Evolutionary conservation across 768 basidiomycete species (phyloP), one percentile per base, ranked within the genome.

Genomic region (Suillus clintonianus): DNA sequence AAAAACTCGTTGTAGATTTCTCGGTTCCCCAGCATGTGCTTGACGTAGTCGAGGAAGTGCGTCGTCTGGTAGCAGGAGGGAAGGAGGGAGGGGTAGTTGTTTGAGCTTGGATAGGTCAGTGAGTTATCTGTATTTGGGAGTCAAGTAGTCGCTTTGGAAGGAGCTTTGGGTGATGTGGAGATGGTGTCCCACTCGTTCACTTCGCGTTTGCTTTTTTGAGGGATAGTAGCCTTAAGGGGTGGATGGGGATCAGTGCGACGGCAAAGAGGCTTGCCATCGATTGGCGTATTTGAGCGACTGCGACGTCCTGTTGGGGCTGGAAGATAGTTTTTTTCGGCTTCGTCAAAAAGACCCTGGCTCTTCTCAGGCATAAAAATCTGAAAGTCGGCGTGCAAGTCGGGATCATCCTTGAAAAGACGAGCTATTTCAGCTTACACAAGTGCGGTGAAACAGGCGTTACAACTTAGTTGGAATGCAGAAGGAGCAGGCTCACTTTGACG

Each of bases 1-100:
- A 99, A 79, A 77, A 99, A 99, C 76, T 99, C 97, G 74, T 95
- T 94, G 77, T 91, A 94, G 1, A 87, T 86, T 55, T 93, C 91
- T 14, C 89, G 83, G 65, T 84, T 88, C 62, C 90, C 88, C 50
- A 94, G 78, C 1, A 84, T 81, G 17, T 85, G 86, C 69, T 88
- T 90, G 56, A 98, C 94, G 32, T 91, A 90, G 63, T 97, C 95
- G 74, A 99, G 99, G 78, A 98, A 98, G 61, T 89, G 85, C 81
- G 58, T 95, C 89, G 32, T 88, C 85, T n/a, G 66, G 70, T 37
- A 65, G 72, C 9, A 72, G 67, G 22, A 66, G 55, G 5, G 71
- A 61, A 1, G 71, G 43, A 0, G 69, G 65, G 45, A 69, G 32
- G 39, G 24, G 60, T 17, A 63, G 50, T 74, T 75, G 71, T 60